Conservation (phyloP, 2,329 filamentous ascomycete species). For the Leptographium wingfieldii region DNA sequence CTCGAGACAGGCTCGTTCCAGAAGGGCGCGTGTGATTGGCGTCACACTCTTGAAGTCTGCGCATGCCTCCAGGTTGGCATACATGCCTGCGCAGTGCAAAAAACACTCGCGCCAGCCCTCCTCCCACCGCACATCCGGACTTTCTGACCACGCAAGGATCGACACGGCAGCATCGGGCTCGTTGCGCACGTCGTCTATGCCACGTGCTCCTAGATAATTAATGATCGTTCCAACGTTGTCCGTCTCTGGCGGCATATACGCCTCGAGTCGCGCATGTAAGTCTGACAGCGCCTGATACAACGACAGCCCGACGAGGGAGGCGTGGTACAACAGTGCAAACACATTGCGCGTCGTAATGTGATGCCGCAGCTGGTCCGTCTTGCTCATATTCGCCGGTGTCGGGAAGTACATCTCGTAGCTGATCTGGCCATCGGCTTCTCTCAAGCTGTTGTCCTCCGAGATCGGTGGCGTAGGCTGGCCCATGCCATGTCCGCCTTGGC, state of each 20-base stretch:
- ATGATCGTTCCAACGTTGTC: slow-evolving; percentile 48
- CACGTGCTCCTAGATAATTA: slow-evolving; percentile 44
- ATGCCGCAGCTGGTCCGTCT: slow-evolving; percentile 37
- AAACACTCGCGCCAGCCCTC: slow-evolving; percentile 58
- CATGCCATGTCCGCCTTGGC: slow-evolving; percentile 9
- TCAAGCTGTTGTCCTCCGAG: slow-evolving; percentile 29
- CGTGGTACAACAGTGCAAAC: slow-evolving; percentile 51
- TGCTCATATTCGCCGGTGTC: slow-evolving; percentile 35
- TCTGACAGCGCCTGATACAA: slow-evolving; percentile 51
- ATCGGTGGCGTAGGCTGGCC: slow-evolving; percentile 31
- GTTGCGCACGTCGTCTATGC: slow-evolving; percentile 51
- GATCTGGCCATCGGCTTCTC: slow-evolving; percentile 39
- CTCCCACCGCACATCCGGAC: slow-evolving; percentile 47
- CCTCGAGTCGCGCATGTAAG: slow-evolving; percentile 45
- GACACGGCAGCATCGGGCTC: slow-evolving; percentile 47
- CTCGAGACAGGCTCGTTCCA: slow-evolving; percentile 49
- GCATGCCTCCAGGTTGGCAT: slow-evolving; percentile 34
- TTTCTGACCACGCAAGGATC: slow-evolving; percentile 53
- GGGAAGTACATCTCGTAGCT: slow-evolving; percentile 53
- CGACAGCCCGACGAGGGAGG: slow-evolving; percentile 51
- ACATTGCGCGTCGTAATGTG: slow-evolving; percentile 58
- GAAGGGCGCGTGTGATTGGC: slow-evolving; percentile 47
- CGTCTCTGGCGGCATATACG: slow-evolving; percentile 41
- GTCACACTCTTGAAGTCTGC: slow-evolving; percentile 47
- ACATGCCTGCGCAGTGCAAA: slow-evolving; percentile 54